Conservation (phyloP, 2,329 filamentous ascomycete species). For the Septoria petroselini region DNA sequence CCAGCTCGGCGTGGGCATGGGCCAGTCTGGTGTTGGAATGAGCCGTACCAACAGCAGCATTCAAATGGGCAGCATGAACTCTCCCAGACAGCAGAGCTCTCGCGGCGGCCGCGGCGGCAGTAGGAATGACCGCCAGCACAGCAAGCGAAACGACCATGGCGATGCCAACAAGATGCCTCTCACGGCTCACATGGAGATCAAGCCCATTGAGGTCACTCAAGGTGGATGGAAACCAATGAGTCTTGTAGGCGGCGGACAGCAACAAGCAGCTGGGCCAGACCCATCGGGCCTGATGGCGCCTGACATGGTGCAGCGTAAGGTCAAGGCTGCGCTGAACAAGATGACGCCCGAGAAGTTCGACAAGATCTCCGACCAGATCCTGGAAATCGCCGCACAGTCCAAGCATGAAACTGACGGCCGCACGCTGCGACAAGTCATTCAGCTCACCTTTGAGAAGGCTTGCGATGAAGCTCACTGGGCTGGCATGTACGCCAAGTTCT, state of each 20-base stretch:
- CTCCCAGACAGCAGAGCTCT: slow-evolving; percentile 55
- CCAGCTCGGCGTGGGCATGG: slow-evolving; percentile 54
- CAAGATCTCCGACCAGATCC: slow-evolving; percentile 88
- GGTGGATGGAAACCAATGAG: slow-evolving; percentile 88
- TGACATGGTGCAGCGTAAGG: slow-evolving; percentile 94
- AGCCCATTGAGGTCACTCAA: slow-evolving; percentile 69
- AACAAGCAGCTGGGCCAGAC: slow-evolving; percentile 46
- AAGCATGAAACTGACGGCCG: slow-evolving; percentile 93
- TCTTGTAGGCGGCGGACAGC: slow-evolving; percentile 40
- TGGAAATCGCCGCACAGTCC: slow-evolving; percentile 88
- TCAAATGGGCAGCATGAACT: slow-evolving; percentile 61
- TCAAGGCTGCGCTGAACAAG: slow-evolving; percentile 98
- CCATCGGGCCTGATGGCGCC: slow-evolving; percentile 68
- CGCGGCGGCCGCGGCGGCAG: slow-evolving; percentile 64
- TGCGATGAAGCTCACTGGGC: slow-evolving; percentile 98
- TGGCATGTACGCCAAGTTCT: slow-evolving; percentile 98
- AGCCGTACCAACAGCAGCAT: slow-evolving; percentile 60
- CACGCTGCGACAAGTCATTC: slow-evolving; percentile 94
- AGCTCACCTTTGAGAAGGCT: slow-evolving; percentile 98
- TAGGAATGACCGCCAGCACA: slow-evolving; percentile 50
- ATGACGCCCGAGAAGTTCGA: slow-evolving; percentile 99
- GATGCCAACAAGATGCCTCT: slow-evolving; percentile 86
- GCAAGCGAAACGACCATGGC: slow-evolving; percentile 61
- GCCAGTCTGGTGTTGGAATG: slow-evolving; percentile 47
- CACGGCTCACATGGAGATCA: slow-evolving; percentile 76